These are phyloP conservation scores for Tricholoma bakamatsutake DNA, from an alignment of 768 basidiomycete species.

Conservation along the genomic window DNA sequence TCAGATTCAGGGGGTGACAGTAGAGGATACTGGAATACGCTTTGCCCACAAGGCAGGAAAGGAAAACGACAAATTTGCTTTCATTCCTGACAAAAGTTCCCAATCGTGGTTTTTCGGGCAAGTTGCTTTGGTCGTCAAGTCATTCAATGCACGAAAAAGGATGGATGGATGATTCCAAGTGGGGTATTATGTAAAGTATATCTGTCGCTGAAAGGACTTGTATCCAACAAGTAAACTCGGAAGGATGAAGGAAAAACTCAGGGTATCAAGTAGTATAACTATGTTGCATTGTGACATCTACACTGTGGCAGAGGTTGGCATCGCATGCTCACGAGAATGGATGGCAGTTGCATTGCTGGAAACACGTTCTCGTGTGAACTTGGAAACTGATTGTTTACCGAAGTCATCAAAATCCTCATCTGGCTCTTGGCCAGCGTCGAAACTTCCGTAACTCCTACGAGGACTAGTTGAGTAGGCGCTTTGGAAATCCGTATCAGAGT, in stretches of 20 bases:
- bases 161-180: conserved; percentile 45
- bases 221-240: conserved; percentile 5
- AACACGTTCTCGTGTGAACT: conserved; percentile 46
- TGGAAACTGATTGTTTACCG: conserved; percentile 26
- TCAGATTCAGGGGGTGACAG: conserved; percentile 80
- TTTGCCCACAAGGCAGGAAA: conserved; percentile 76
- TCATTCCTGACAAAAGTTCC: conserved; percentile 68
- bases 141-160: conserved; percentile 66
- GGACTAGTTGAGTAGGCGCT: conserved; percentile 80
- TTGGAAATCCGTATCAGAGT: conserved; percentile 83
- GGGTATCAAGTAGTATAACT: conserved; percentile 2
- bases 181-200: neutral
- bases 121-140: conserved; percentile 69
- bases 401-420: conserved; percentile 21
- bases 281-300: conserved; percentile 18
- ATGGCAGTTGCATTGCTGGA: conserved; percentile 49
- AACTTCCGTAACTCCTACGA: conserved; percentile 56
- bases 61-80: conserved; percentile 70
- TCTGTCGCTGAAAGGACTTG: neutral
- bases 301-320: conserved; percentile 33
- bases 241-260: neutral
- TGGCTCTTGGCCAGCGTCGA: conserved; percentile 27
- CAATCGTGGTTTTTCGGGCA: conserved; percentile 80
- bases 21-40: conserved; percentile 88
- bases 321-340: conserved; percentile 17